Conservation (phyloP, 2,329 filamentous ascomycete genomes). For the Alternaria brassicicola region DNA sequence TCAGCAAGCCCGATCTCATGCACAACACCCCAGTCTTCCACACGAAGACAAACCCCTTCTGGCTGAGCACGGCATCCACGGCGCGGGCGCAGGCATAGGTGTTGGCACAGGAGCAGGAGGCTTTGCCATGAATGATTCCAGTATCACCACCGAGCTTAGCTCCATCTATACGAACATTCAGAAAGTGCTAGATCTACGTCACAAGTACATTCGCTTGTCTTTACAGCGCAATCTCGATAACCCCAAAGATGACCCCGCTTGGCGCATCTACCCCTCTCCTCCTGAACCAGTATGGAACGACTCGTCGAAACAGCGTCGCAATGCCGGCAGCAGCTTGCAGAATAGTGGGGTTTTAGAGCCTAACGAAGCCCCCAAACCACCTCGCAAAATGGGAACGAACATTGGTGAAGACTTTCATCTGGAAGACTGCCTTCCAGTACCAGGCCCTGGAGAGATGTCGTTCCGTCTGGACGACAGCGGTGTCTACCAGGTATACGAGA, state of each 20-base stretch:
- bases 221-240: slow-evolving; percentile 83
- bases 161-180: slow-evolving; percentile 91
- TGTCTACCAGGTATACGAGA: slow-evolving; percentile 91
- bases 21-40: slow-evolving; percentile 58
- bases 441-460: slow-evolving; percentile 70
- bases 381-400: slow-evolving; percentile 84
- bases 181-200: slow-evolving; percentile 82
- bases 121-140: slow-evolving; percentile 74
- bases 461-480: slow-evolving; percentile 82
- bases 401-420: slow-evolving; percentile 93
- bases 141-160: slow-evolving; percentile 81
- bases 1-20: slow-evolving; percentile 56
- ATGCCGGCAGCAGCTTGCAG: slow-evolving; percentile 48
- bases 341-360: slow-evolving; percentile 46
- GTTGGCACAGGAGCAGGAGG: slow-evolving; percentile 67
- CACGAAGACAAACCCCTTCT: slow-evolving; percentile 64
- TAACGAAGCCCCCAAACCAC: slow-evolving; percentile 51
- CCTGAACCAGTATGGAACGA: slow-evolving; percentile 89
- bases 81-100: slow-evolving; percentile 64
- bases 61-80: slow-evolving; percentile 61
- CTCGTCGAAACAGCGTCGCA: slow-evolving; percentile 54
- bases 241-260: slow-evolving; percentile 80
- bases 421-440: slow-evolving; percentile 76
- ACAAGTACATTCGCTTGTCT: slow-evolving; percentile 87
- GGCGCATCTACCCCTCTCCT: slow-evolving; percentile 89